Base-by-base conservation (phyloP, 768 basidiomycete genomes). In the Mycena haematopus region DNA sequence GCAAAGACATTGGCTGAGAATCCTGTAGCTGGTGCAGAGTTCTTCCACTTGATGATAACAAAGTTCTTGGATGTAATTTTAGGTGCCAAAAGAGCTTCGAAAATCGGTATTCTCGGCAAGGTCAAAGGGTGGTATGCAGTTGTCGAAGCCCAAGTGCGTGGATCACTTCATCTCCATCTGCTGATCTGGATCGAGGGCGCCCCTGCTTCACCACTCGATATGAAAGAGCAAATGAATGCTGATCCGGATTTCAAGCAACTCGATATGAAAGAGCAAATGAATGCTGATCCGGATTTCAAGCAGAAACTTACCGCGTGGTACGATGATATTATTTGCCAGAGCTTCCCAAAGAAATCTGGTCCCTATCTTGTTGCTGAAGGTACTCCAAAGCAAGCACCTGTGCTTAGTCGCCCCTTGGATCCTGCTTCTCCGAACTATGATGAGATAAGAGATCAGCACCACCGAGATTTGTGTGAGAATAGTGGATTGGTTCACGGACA, bases 401-500 rank as follows among this genome's bases (percentile, higher is more conserved):
- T 45, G 11, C n/a, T 45, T 21, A 45, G 44, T 11, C 44, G 44
- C 7, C 44, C 44, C 3, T 45, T 45, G 11, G n/a, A 45, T 58
- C 52, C 35, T 24, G 22, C 38, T 53, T 27, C 13, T 40, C 10
- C 24, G 10, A 17, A 55, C 40, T 22, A 51, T 51, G 38, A 33
- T 44, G 19, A 29, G 1, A 51, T 36, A 52, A 33, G 46, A 29
- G 21, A 36, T 42, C 31, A 44, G 33, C 19, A 49, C 13, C 31
- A 35, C 29, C 5, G 31, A 25, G 7, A 33, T 33, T 15, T 33
- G 17, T 33, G 50, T 19, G 29, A 51, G 11, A 35, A 14, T 25
- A 51, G 31, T 13, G 50, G 29, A 4, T 51, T 33, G 29, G 29
- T 51, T 21, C 65, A 66, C 36, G 17, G 17, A 14, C 62, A 63